Evolutionary conservation across 495 filamentous ascomycete species (phyloP), one percentile per base, ranked within the genome.

Genomic region (Xylaria scruposa): DNA sequence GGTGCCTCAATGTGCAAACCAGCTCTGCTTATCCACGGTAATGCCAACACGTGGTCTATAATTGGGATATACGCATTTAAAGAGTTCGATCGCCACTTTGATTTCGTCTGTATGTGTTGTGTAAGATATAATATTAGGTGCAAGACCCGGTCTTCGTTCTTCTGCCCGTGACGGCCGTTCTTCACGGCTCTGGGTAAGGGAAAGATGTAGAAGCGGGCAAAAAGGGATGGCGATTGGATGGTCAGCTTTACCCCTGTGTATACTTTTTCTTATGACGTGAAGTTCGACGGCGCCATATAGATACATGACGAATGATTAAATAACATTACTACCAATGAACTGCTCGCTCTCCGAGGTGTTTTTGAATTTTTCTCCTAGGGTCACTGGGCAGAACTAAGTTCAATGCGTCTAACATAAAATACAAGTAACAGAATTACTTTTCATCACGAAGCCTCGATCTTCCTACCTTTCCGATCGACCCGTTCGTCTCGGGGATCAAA

Each of bases 401-500:
- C 24, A 60, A 10, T 53, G 12, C 29, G 38, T 46, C 40, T 56
- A 56, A 29, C 36, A 47, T 69, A 47, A 24, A 47, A 21, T 69
- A 69, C 67, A 69, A 61, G n/a, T 21, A 62, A 33, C 8, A 49
- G 26, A 36, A 44, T 47, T 40, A n/a, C 51, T 70, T 68, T 66
- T 26, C 47, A 26, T 66, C 77, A 79, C 21, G 66, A 71, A 36
- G 70, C 73, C 54, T 82, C 84, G 19, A 86, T 83, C 62, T 82
- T 82, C 65, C 81, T 77, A 2, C 94, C 94, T 81, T 96, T 97
- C 68, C 89, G 86, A 78, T 92, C 89, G 40, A 97, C 94, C 72
- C 95, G 89, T 81, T 90, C 86, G 83, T 98, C 95, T 53, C 91
- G 86, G 1, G 95, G 95, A 84, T 98, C 92, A 78, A 98, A 98